Evolutionary conservation across 495 filamentous ascomycete species (phyloP), one percentile per base, ranked within the genome.

Genomic region (Hypoxylon trugodes): DNA sequence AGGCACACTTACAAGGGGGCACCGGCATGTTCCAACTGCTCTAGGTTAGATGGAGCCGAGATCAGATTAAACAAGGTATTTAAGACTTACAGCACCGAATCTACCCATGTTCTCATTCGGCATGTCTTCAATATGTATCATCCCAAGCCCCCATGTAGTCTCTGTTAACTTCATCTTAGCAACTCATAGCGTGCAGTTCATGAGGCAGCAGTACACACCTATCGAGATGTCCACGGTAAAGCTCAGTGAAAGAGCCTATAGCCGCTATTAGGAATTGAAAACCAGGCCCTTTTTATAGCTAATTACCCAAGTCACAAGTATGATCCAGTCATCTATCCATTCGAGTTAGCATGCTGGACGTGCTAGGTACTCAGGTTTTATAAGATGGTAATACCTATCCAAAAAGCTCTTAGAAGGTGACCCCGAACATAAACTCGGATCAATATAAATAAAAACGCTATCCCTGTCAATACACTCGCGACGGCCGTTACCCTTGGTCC

Each of bases 121-220:
- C 1, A 65, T 59, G 22, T 53, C 32, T 12, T 48, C 54, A 4
- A 52, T 13, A 49, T 54, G 1, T 5, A 49, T 30, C 36, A 59
- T 59, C n/a, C 61, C 61, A 15, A 65, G 28, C 1, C 61, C 61
- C 61, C 61, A 65, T 37, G 41, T 59, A 4, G 61, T 65, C 30
- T 65, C 61, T 65, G 32, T 47, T 15, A 18, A 35, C 2, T 25
- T 16, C 12, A 47, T 15, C 16, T 61, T 12, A 53, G 40, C 48
- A 16, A 5, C 26, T 15, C n/a, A 15, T 28, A 33, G 13, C 19
- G 12, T 25, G 10, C 18, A 22, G 6, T 12, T 15, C 12, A 35
- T 9, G 2, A 32, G 18, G 13, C 24, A 21, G 22, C 4, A 5
- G 28, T 30, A 46, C 47, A 16, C 53, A 65, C 61, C 38, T 46